These are phyloP conservation scores for Earliella scabrosa DNA, from an alignment of 1,284 basidiomycete genomes.

Conservation along the genomic window DNA sequence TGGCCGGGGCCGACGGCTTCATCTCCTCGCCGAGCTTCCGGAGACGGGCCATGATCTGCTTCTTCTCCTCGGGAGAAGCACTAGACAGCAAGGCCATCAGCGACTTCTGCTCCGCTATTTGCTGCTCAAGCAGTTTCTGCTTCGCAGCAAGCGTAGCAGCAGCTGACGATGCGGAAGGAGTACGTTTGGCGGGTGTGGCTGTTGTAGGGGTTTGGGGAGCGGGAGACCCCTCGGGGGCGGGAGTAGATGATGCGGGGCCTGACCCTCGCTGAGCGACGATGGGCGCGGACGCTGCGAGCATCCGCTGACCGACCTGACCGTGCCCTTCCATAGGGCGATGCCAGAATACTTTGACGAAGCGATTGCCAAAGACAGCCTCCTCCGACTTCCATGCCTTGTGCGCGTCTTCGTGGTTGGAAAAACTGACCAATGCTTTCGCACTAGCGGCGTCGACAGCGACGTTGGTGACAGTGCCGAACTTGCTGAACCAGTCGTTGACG, in stretches of 20 bases:
- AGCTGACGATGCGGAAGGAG: conserved; percentile 34
- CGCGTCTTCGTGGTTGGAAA: conserved; percentile 85
- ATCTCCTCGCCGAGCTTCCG: conserved; percentile 85
- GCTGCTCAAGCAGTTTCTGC: conserved; percentile 79
- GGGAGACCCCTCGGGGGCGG: conserved; percentile 25
- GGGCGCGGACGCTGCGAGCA: conserved; percentile 79
- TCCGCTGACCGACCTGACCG: conserved; percentile 73
- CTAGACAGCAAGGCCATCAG: conserved; percentile 76
- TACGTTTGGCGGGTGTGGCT: conserved; percentile 31
- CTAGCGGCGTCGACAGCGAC: conserved; percentile 83
- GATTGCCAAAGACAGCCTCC: conserved; percentile 91
- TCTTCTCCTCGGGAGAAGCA: conserved; percentile 77
- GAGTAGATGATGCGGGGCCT: conserved; percentile 30
- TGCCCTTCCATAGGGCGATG: conserved; percentile 90
- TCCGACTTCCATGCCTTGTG: conserved; percentile 90
- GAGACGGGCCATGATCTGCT: conserved; percentile 77
- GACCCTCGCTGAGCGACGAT: conserved; percentile 63
- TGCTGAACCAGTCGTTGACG: conserved; percentile 90
- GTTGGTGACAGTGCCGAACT: conserved; percentile 92
- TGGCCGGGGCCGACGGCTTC: conserved; percentile 45
- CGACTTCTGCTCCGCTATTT: conserved; percentile 90
- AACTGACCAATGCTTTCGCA: conserved; percentile 86
- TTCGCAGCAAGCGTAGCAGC: conserved; percentile 66
- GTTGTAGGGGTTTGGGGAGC: conserved; percentile 22
- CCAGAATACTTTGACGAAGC: conserved; percentile 96